Conservation (phyloP, 768 basidiomycete genomes). For the Tulasnella sp. region DNA sequence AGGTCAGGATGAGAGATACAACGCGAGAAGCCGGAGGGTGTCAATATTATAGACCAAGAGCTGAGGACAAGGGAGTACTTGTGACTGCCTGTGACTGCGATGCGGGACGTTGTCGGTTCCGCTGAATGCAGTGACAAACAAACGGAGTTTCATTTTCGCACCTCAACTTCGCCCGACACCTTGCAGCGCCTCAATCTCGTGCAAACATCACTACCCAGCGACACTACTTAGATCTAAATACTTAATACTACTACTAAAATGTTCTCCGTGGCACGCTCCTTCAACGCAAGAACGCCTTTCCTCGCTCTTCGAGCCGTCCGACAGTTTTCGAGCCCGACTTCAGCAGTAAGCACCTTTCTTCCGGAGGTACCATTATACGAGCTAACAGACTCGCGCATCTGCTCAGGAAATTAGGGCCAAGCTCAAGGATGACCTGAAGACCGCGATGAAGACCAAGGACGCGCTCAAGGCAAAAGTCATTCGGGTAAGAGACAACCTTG, state of each 20-base stretch:
- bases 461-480: conserved; percentile 35
- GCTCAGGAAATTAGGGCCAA: conserved; percentile 19
- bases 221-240: background rate
- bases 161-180: conserved; percentile 1
- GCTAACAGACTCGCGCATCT: background rate
- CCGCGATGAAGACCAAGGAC: conserved; percentile 37
- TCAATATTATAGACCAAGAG: background rate
- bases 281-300: background rate
- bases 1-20: background rate
- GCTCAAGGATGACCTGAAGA: conserved; percentile 35
- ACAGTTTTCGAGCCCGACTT: conserved; percentile 17
- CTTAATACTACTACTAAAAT: background rate
- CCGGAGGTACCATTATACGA: background rate
- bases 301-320: conserved; percentile 14
- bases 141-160: conserved; percentile 20
- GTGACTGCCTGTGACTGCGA: background rate
- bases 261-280: background rate
- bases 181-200: conserved; percentile 16
- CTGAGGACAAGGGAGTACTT: background rate
- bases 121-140: background rate
- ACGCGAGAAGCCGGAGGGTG: background rate
- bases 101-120: background rate
- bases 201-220: background rate
- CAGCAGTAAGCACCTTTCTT: background rate
- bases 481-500: conserved; percentile 3